Evolutionary conservation across 2,329 filamentous ascomycete genomes (phyloP), one percentile per base, ranked within the genome.

Genomic region (Hypomyces rosellus): DNA sequence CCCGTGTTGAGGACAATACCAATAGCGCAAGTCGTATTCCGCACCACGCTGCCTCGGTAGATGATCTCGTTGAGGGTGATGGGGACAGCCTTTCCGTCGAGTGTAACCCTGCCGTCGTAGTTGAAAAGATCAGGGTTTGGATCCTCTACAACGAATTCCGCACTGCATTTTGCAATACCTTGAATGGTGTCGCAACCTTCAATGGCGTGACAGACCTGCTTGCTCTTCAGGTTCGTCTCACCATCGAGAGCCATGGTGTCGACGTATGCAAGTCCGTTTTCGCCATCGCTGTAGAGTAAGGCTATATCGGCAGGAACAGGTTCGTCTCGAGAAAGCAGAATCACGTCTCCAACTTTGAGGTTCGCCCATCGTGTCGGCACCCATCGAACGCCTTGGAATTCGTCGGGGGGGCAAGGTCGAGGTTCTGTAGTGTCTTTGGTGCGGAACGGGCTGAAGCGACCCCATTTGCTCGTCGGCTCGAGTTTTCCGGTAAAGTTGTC

Each of bases 1-100:
- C 88, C 88, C 0, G 87, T 90, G 68, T 96, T 96, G 57, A 96
- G 84, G 33, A 95, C 87, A 61, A 96, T 55, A 1, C 89, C 90
- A 43, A 89, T 73, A 4, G 83, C 85, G 54, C 76, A 75, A 5
- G 76, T 74, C 0, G 90, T 96, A 63, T 96, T 96, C 47, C 91
- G 80, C 50, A 96, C 66, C 4, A 91, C 80, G 60, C 89, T 93
- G 38, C 91, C 91, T 44, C 91, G 85, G 65, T 95, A 95, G 5
- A 96, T 74, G 47, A 96, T 82, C 59, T 96, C 88, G 50, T 82
- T 86, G 38, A 88, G 81, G 0, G 89, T 95, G 57, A 96, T 71
- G 0, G 91, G 89, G 3, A 66, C 71, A 34, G 76, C 81, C 59
- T 82, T 76, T 3, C 67, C 79, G 20, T 74, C 67, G 14, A 86